A percentile compares a stretch with the other conserved stretches of the same genome.
These are phyloP conservation scores for Pneumocystis jirovecii DNA, from an alignment of 1,139 yeast genomes.

Conservation along the genomic window DNA sequence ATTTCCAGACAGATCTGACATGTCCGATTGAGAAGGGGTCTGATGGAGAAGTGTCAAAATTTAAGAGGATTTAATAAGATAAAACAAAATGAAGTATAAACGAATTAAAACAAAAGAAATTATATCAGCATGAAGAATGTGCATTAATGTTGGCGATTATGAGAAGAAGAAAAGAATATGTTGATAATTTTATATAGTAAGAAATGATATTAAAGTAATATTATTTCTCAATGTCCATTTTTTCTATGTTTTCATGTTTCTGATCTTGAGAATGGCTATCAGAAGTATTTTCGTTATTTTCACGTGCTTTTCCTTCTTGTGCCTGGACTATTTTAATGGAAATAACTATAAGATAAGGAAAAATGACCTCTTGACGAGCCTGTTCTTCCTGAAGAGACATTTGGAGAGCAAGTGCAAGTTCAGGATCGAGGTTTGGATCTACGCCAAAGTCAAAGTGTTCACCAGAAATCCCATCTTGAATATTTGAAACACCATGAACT, in stretches of 20 bases:
- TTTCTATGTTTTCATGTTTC: constrained; percentile 1
- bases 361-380: constrained; percentile 46
- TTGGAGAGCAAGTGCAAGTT: constrained; percentile 83
- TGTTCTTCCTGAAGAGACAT: constrained; percentile 73
- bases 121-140: background rate
- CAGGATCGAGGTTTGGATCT: constrained; percentile 93
- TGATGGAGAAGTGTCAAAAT: background rate
- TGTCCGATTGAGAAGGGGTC: background rate
- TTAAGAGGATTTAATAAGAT: background rate
- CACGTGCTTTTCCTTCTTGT: constrained; percentile 8
- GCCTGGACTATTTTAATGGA: constrained; percentile 22
- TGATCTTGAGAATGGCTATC: background rate
- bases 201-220: background rate
- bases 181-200: too few relatives aligned
- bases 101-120: background rate
- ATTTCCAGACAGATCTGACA: background rate
- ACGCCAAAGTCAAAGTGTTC: constrained; percentile 46
- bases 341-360: background rate
- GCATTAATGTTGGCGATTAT: too few relatives aligned
- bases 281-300: background rate
- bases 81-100: background rate
- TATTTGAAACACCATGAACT: constrained; percentile 34
- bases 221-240: background rate
- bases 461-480: constrained; percentile 29
- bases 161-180: background rate